Percentiles rank a stretch among this genome's conserved stretches.
These are phyloP conservation scores for Liquidambar formosana DNA, from an alignment of 164 flowering plant genomes.

Conservation along the genomic window DNA sequence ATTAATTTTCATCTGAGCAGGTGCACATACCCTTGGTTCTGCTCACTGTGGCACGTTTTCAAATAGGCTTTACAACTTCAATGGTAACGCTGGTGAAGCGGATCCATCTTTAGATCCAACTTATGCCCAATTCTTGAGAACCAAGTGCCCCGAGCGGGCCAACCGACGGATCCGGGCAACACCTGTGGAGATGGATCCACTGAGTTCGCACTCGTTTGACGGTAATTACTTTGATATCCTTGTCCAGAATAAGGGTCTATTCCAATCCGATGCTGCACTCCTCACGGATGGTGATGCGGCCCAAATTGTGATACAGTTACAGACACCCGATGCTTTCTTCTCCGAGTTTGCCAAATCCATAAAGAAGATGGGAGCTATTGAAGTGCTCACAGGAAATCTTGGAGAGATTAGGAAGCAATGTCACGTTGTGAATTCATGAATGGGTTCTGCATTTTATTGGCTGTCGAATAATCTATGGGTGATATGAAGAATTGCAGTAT, in stretches of 20 bases:
- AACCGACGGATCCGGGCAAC: constrained; percentile 20
- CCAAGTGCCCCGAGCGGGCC: constrained; percentile 14
- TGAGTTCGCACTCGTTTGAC: constrained; percentile 34
- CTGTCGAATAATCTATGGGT: too few species aligned
- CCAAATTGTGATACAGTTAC: constrained; percentile 11
- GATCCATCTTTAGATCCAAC: constrained; percentile 32
- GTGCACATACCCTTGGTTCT: constrained; percentile 53
- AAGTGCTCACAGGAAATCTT: constrained; percentile 28
- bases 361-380: constrained; percentile 36
- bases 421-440: constrained; percentile 7
- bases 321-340: constrained; percentile 9
- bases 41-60: constrained; percentile 32
- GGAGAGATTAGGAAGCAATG: constrained; percentile 46
- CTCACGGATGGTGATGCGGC: constrained; percentile 19
- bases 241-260: constrained; percentile 29
- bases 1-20: too few species aligned
- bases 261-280: constrained; percentile 49
- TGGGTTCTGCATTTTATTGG: too few species aligned
- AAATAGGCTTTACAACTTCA: constrained; percentile 43
- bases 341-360: constrained; percentile 25
- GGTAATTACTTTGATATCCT: constrained; percentile 25
- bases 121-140: constrained; percentile 14
- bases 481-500: too few species aligned
- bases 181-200: constrained; percentile 33
- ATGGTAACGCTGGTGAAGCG: constrained; percentile 39